Evolutionary conservation across 352 stramenopile species (phyloP), one percentile per base, ranked within the genome.

Genomic region (Pythium insidiosum): DNA sequence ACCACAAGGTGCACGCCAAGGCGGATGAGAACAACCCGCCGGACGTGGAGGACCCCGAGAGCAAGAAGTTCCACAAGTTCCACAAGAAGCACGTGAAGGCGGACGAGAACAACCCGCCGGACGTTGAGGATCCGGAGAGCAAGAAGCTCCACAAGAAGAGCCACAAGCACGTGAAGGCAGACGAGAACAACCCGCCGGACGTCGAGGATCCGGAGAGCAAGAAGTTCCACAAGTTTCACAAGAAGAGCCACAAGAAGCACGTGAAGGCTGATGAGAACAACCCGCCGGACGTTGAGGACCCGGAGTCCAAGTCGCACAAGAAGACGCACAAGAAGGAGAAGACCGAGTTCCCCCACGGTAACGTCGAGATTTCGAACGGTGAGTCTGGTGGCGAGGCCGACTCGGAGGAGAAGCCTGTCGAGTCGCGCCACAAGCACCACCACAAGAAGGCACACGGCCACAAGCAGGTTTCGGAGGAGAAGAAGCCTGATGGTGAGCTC

Each of bases 401-500:
- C n/a, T n/a, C n/a, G n/a, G 40, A n/a, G 18, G 38, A 47, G 40
- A 47, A 47, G 40, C 40, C 40, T 19, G 18, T 30, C 6, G 16
- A 24, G 0, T 15, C 22, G 28, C 28, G 28, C 19, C 25, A 47
- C 6, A 45, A 50, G 34, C 43, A 56, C 24, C 38, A 58, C 28
- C 18, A 21, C 18, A 29, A 38, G 16, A 22, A 30, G 10, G 43
- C 49, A 43, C 26, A 53, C 22, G 45, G 43, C 26, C 30, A 36
- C 21, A 19, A 25, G 18, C 35, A 47, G 35, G 38, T 16, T 24
- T 37, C 28, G 35, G 22, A 38, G 16, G 30, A 50, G 28, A n/a
- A n/a, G n/a, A n/a, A n/a, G n/a, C n/a, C n/a, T 15, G 13, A 35
- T 38, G 61, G 68, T 26, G 59, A 86, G 42, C 55, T 58, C 34